Base-by-base conservation (phyloP, 1,284 basidiomycete genomes). In the Cryptococcus sp. region DNA sequence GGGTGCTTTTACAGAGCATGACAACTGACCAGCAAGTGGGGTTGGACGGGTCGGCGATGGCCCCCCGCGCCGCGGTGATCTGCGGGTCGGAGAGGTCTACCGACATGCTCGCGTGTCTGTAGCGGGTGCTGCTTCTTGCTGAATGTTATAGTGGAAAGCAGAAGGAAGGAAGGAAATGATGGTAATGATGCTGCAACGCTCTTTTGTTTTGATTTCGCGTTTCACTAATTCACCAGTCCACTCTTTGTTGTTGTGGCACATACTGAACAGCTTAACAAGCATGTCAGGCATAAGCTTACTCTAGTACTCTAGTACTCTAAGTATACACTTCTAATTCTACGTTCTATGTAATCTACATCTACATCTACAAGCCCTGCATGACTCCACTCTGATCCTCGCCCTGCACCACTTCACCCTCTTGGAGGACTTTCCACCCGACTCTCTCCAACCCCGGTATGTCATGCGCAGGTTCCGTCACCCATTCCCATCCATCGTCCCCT, bases 361-460 rank as follows among this genome's bases (percentile, higher is more conserved):
- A 50, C 48, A 45, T 19, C 51, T 61, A 71, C 50, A 75, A 56
- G 15, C 74, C 73, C 54, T 75, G 73, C 51, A 75, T 41, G 1
- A 69, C 62, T 16, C 72, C 75, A 15, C 53, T 59, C 11, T 67
- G 68, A 23, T 62, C 66, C 16, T 58, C 65, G 3, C 72, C 72
- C 16, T 58, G 45, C 8, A 72, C 58, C 19, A 62, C 49, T 48
- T 69, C 67, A 6, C 68, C 71, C 35, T 67, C 62, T 22, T 56
- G 54, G n/a, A 72, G 27, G 2, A 72, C 70, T 50, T 68, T 74
- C 75, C 75, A 77, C n/a, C 71, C 73, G 4, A 73, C 54, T 35
- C 60, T 57, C 11, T 59, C 54, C 19, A 61, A 44, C 17, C 68
- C 70, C 27, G 63, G 60, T 16, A 69, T 59, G n/a, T 63, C 56